Evolutionary conservation across 2,329 filamentous ascomycete species (phyloP), one percentile per base, ranked within the genome.

Genomic region (Septoria petroselini): DNA sequence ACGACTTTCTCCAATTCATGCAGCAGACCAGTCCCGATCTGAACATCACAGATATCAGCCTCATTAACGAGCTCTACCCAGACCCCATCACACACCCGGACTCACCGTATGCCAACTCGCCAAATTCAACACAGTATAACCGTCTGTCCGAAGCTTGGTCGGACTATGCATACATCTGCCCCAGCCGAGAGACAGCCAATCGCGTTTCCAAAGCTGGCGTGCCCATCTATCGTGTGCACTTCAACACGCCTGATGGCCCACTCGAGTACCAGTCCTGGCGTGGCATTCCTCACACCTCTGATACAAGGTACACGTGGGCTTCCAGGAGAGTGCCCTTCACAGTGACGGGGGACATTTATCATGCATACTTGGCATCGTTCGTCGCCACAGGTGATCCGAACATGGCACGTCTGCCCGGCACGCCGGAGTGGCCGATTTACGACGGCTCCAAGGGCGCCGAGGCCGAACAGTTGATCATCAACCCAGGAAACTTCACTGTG

Each of bases 111-210:
- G 55, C 57, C 45, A 66, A 68, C 37, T 68, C 51, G 51, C 69
- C 52, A 19, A 54, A 54, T 19, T 47, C 41, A 25, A 54, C 52
- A 5, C 78, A 84, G 62, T 84, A 77, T 68, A 71, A 73, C 37
- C 73, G 81, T 3, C 67, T 83, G 3, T 77, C 81, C 54, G 76
- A 78, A n/a, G 79, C 79, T 0, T 85, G 85, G 64, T 77, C 74
- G 0, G 78, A 84, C 60, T 84, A 81, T 60, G 81, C 80, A 0
- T 84, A 85, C 58, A 78, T 83, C 41, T 79, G 78, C 23, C 82
- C 82, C 0, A 78, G 84, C 1, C 70, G 82, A 3, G 79, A 84
- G 62, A 80, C 78, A 0, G 81, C 78, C 0, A 70, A 77, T 48
- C 71, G 71, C 23, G 62, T 62, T 3, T 54, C 52, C 2, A 45